Percentiles rank a stretch among this genome's conserved stretches.
These are phyloP conservation scores for Trichosporon inkin DNA, from an alignment of 1,284 basidiomycete genomes.

Conservation along the genomic window DNA sequence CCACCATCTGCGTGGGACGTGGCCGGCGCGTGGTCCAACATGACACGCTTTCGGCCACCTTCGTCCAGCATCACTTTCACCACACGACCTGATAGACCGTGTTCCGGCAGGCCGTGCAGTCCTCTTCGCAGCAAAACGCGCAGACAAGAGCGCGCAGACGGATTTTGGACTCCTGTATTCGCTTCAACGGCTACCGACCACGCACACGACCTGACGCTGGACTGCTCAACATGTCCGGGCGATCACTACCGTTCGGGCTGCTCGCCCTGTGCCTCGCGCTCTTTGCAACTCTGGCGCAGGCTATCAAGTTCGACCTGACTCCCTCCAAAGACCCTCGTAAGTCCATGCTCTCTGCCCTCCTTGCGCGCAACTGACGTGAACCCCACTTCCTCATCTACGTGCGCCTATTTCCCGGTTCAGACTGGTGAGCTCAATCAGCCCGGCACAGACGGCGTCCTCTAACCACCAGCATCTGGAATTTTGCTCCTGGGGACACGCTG, in stretches of 20 bases:
- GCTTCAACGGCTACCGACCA: neutral
- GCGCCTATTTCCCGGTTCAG: conserved; percentile 22
- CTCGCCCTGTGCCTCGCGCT: conserved; percentile 24
- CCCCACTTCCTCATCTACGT: conserved; percentile 7
- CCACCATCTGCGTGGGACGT: neutral
- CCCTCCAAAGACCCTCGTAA: conserved; percentile 62
- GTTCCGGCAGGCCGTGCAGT: neutral
- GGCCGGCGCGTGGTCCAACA: neutral
- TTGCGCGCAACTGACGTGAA: neutral
- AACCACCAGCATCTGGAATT: conserved; percentile 81
- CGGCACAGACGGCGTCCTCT: neutral
- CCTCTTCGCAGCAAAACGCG: conserved; percentile 1
- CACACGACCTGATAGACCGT: neutral
- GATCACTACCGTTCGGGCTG: conserved; percentile 11
- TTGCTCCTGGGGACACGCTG: conserved; percentile 75
- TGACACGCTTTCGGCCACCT: neutral
- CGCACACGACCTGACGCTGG: conserved; percentile 19
- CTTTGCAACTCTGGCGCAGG: conserved; percentile 37
- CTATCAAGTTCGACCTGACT: conserved; percentile 79
- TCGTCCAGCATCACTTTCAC: neutral
- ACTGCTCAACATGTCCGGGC: conserved; percentile 8
- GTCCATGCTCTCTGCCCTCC: conserved; percentile 7
- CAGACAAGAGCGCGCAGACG: neutral
- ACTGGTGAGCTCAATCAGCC: conserved; percentile 34
- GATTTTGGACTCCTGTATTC: neutral